These are phyloP conservation scores for Epichloe gansuensis DNA, from an alignment of 2,329 filamentous ascomycete species.

Conservation along the genomic window DNA sequence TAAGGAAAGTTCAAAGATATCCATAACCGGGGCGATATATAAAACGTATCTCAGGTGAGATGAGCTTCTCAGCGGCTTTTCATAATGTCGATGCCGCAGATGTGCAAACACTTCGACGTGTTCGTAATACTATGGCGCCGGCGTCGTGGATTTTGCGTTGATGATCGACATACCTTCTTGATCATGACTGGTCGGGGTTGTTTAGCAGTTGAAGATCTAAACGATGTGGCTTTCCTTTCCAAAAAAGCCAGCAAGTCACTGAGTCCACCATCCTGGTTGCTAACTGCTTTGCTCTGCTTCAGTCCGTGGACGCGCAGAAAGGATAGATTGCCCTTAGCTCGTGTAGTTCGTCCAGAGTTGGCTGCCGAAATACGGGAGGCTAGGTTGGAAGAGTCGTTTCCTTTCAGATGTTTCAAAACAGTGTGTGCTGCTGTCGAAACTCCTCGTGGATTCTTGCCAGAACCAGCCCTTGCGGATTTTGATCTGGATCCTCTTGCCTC, in stretches of 20 bases:
- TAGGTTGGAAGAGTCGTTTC: slow-evolving; percentile 21
- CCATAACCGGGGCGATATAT: slow-evolving; percentile 2
- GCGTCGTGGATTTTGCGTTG: slow-evolving; percentile 13
- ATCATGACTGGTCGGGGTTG: slow-evolving; percentile 46
- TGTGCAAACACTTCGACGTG: slow-evolving; percentile 2
- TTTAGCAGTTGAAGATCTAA: slow-evolving; percentile 32
- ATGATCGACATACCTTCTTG: slow-evolving; percentile 59
- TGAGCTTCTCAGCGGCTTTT: not conserved
- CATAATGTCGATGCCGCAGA: not conserved
- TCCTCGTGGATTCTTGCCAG: slow-evolving; percentile 14
- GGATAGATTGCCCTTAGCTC: slow-evolving; percentile 14
- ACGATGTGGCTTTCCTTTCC: slow-evolving; percentile 54
- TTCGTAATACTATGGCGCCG: slow-evolving; percentile 5
- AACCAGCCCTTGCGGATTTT: slow-evolving; percentile 16
- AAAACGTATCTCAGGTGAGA: not conserved
- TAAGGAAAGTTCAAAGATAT: slow-evolving; percentile 17
- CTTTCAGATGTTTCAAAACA: slow-evolving; percentile 29
- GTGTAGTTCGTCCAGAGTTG: slow-evolving; percentile 14
- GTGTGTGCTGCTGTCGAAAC: slow-evolving; percentile 29
- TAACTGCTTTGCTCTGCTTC: slow-evolving; percentile 54
- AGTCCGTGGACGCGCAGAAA: slow-evolving; percentile 47
- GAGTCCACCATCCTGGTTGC: slow-evolving; percentile 54
- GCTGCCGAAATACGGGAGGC: slow-evolving; percentile 23
- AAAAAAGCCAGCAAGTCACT: slow-evolving; percentile 54
- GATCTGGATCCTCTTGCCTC: slow-evolving; percentile 18